Evolutionary conservation across 495 filamentous ascomycete genomes (phyloP), one percentile per base, ranked within the genome.

Genomic region (Beverwykella pulmonaria): DNA sequence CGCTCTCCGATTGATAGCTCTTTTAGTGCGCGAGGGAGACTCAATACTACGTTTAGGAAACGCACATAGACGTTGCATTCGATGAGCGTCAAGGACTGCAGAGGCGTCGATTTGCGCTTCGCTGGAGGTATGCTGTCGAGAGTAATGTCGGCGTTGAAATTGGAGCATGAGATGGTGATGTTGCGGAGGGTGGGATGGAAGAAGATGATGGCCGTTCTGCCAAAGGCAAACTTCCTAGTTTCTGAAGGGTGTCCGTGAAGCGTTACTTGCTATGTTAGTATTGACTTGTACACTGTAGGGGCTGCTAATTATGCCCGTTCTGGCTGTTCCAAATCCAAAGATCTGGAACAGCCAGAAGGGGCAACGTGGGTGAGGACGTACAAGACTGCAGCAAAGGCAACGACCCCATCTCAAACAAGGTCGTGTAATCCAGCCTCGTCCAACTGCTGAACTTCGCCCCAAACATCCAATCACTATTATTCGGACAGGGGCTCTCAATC

Each of bases 11-110:
- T 52, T 7, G 39, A 50, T 1, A 72, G 61, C 23, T 61, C 53
- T 32, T 69, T 62, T 17, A 72, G 65, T 4, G 65, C 69, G 7
- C 61, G 62, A 8, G 69, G 69, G 9, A 65, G 47, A 20, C 52
- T 29, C 12, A 72, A 56, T 5, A 66, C 32, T 7, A 59, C 34
- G 15, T 61, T 27, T 6, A 72, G 69, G 19, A 60, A 48, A n/a
- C 15, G 9, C 2, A 67, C 22, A 23, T 63, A 57, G 48, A 72
- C 52, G 47, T 72, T 72, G 55, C 69, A 72, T 54, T 72, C 69
- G 12, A 65, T 59, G 30, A 72, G 57, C 6, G 41, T 65, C 15
- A 72, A 41, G 22, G 39, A 60, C 25, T 56, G 34, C 19, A 72
- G 53, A 2, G 65, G 46, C 27, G 65, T 72, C 0, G 60, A 54